phyloP scores from a whole-genome alignment of 164 flowering plant species.

The Vitis vinifera region ASM3070453v1 NC_081811.1:9823001-9823500 shows the following conservation, averaged over 20 bases:
- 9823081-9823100: conserved; percentile 37
- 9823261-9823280: conserved; percentile 58
- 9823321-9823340: conserved; percentile 70
- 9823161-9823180: conserved; percentile 71
- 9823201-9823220: conserved; percentile 58
- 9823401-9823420: conserved; percentile 75
- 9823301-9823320: conserved; percentile 61
- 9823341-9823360: conserved; percentile 53
- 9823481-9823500: conserved; percentile 58
- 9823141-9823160: conserved; percentile 74
- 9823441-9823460: conserved; percentile 64
- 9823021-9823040: background rate
- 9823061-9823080: no score
- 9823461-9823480: conserved; percentile 33
- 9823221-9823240: conserved; percentile 48
- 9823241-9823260: conserved; percentile 73
- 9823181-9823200: conserved; percentile 71
- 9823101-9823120: conserved; percentile 58
- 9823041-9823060: no score
- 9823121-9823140: conserved; percentile 57
- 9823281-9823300: conserved; percentile 51
- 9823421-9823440: conserved; percentile 55
- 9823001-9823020: conserved; percentile 38
- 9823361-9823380: conserved; percentile 54
- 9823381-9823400: conserved; percentile 60